Percentiles rank a stretch among this genome's conserved stretches.
Conservation (phyloP, 2,329 filamentous ascomycete genomes). For the Coniosporium tulheliwenetii region DNA sequence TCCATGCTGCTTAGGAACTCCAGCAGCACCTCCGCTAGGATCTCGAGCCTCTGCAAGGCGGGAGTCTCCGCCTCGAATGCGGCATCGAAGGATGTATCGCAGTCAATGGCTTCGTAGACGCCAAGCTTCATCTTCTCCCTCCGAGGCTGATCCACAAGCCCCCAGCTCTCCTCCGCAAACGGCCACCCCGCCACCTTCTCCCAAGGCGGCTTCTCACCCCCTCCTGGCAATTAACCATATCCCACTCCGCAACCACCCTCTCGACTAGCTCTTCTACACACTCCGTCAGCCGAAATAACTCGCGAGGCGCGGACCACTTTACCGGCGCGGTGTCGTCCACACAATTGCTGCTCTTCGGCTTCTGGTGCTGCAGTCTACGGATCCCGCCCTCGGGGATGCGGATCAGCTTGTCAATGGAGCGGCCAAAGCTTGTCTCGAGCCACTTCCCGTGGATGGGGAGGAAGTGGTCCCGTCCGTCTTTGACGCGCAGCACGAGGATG, state of each 20-base stretch:
- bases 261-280: slow-evolving; percentile 48
- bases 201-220: slow-evolving; percentile 31
- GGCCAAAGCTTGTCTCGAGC: slow-evolving; percentile 68
- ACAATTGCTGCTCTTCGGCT: slow-evolving; percentile 19
- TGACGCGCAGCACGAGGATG: slow-evolving; percentile 71
- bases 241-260: slow-evolving; percentile 45
- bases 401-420: slow-evolving; percentile 78
- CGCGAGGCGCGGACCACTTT: slow-evolving; percentile 68
- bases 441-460: slow-evolving; percentile 65
- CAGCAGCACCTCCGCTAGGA: slow-evolving; percentile 54
- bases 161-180: slow-evolving; percentile 37
- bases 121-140: slow-evolving; percentile 27
- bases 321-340: slow-evolving; percentile 28
- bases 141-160: slow-evolving; percentile 20
- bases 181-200: slow-evolving; percentile 40
- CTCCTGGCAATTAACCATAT: slow-evolving; percentile 34
- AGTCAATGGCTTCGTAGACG: slow-evolving; percentile 55
- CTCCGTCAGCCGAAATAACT: slow-evolving; percentile 81
- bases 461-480: slow-evolving; percentile 79
- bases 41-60: slow-evolving; percentile 55
- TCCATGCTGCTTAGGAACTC: slow-evolving; percentile 59
- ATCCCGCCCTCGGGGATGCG: slow-evolving; percentile 65
- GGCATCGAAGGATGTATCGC: slow-evolving; percentile 44
- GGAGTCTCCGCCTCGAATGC: slow-evolving; percentile 48
- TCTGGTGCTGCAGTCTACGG: slow-evolving; percentile 49